Conservation (phyloP, 208 protist species). For the Acanthamoeba healyi region DNA sequence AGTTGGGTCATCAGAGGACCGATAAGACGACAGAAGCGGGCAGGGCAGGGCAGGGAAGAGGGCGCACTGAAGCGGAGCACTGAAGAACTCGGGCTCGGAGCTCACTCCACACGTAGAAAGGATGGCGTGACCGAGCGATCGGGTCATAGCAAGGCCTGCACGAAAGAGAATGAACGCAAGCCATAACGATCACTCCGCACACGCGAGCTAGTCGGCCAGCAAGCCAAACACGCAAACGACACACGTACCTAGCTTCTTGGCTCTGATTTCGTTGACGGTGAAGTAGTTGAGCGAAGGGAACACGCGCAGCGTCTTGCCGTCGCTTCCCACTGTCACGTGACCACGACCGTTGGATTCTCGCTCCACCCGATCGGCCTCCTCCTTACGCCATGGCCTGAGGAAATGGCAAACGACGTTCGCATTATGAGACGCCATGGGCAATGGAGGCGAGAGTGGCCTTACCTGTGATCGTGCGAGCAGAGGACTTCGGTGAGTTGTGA, state of each 20-base stretch:
- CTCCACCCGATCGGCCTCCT: conserved; percentile 28
- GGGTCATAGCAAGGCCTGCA: conserved; percentile 71
- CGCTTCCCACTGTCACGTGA: neutral
- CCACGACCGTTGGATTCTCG: conserved; percentile 46
- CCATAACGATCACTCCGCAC: too few relatives aligned
- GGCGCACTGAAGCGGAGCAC: conserved; percentile 23
- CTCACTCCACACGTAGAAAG: conserved; percentile 45
- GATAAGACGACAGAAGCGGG: too few relatives aligned
- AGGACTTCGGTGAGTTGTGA: conserved; percentile 27
- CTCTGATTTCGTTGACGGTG: conserved; percentile 18
- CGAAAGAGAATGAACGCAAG: too few relatives aligned
- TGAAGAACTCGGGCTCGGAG: conserved; percentile 70
- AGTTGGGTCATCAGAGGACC: too few relatives aligned
- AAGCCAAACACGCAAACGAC: neutral
- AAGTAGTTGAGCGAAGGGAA: conserved; percentile 27
- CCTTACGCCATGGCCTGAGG: neutral
- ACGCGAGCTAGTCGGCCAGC: neutral
- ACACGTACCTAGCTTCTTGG: conserved; percentile 66
- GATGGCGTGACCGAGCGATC: conserved; percentile 65
- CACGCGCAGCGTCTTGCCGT: conserved; percentile 62
- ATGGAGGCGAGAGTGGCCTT: neutral
- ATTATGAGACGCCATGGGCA: neutral
- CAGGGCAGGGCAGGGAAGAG: too few relatives aligned
- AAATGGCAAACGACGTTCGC: neutral
- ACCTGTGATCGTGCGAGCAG: conserved; percentile 37